phyloP scores from a whole-genome alignment of 208 protist species.

The Leishmania braziliensis region DNA sequence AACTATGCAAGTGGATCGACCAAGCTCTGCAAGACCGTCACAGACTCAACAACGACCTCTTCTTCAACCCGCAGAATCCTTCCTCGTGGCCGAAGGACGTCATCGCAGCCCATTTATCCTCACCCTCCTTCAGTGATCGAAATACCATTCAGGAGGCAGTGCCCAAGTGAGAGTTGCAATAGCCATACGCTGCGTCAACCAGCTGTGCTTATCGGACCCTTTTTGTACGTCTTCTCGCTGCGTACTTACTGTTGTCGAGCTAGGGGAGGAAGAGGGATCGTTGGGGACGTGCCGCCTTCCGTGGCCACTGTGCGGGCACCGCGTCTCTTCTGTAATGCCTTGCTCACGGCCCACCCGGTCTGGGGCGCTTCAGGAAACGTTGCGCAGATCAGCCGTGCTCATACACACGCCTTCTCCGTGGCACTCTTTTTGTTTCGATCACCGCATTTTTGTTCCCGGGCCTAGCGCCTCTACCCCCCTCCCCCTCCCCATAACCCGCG shows the following conservation, averaged over 20 bases:
- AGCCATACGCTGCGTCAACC: too few relatives aligned
- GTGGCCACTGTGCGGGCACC: background rate
- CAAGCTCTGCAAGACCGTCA: slow-evolving; percentile 40
- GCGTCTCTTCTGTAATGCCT: background rate
- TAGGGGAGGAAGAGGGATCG: background rate
- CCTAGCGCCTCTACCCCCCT: background rate
- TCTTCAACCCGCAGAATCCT: slow-evolving; percentile 61
- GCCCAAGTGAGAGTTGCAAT: slow-evolving; percentile 6
- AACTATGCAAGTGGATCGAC: slow-evolving; percentile 71
- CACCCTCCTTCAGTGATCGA: slow-evolving; percentile 32
- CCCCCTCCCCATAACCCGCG: too few relatives aligned
- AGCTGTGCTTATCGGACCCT: background rate
- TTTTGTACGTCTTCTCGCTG: background rate
- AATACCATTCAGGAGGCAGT: slow-evolving; percentile 10
- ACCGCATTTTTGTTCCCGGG: background rate
- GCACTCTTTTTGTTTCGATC: background rate
- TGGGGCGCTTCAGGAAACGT: too few relatives aligned
- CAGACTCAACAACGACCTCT: slow-evolving; percentile 46
- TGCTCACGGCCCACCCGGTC: too few relatives aligned
- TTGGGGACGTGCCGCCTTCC: background rate
- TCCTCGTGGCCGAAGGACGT: slow-evolving; percentile 53
- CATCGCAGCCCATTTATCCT: slow-evolving; percentile 27
- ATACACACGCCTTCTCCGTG: background rate
- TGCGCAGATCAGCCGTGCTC: background rate
- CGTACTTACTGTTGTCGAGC: background rate